A percentile compares a stretch with the other conserved stretches of the same genome.
Conservation (phyloP, 225 moss, liverwort and hornwort genomes). For the Thuidium tamariscinum region DNA sequence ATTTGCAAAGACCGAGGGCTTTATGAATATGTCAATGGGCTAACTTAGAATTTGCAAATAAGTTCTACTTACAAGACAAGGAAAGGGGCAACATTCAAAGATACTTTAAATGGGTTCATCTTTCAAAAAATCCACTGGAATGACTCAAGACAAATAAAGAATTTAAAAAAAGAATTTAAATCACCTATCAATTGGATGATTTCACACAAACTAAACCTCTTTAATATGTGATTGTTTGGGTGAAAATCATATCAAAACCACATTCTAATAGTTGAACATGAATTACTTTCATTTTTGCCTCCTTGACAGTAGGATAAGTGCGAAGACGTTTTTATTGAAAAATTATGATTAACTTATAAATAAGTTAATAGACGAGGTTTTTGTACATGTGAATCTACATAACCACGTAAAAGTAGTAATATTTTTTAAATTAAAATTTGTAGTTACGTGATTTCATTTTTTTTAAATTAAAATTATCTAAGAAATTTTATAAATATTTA, state of each 20-base stretch:
- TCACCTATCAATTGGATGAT: neutral
- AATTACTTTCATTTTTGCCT: neutral
- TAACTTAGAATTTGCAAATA: neutral
- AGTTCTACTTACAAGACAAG: too few relatives aligned
- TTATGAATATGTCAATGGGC: neutral
- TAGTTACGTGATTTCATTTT: neutral
- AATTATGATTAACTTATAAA: neutral
- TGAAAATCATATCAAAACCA: neutral
- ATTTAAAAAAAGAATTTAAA: neutral
- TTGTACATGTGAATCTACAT: neutral
- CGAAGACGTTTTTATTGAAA: neutral
- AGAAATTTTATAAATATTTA: neutral
- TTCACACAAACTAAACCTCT: neutral
- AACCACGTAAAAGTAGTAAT: neutral
- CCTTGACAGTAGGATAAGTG: neutral
- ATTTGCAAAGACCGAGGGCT: neutral
- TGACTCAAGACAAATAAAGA: neutral
- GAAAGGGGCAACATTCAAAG: neutral
- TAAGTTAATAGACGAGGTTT: rapidly evolving
- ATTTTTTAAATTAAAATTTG: too few relatives aligned
- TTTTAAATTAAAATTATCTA: rapidly evolving
- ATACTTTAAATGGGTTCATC: neutral
- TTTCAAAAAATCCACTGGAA: neutral
- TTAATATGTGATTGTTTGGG: neutral
- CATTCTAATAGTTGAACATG: neutral